Base-by-base conservation (phyloP, 768 basidiomycete genomes). In the Galerina marginata region DNA sequence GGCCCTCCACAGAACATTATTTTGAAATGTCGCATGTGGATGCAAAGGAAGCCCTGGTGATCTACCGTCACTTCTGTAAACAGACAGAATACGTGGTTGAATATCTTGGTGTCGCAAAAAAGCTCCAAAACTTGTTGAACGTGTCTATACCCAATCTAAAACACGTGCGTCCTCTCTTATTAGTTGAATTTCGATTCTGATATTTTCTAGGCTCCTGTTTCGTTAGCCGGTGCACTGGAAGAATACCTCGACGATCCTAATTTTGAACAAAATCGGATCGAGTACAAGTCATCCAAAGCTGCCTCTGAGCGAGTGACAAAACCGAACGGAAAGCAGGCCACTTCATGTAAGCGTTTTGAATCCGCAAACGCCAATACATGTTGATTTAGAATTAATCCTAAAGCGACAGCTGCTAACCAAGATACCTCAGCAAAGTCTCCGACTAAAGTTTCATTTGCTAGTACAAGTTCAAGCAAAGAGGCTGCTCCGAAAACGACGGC, bases 21-120 rank as follows among this genome's bases (percentile, higher is more conserved):
- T 98, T 99, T 69, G 96, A 97, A 72, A 99, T 99, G 97, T 93
- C 95, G 0, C 91, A 92, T 63, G 75, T 88, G n/a, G 96, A 99
- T 70, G 97, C 96, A 0, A 77, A 84, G 39, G 87, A 91, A 36
- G 92, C 96, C 2, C 84, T 99, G 25, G 74, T 77, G 15, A 88
- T 99, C 61, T 99, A 99, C 79, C 92, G 94, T 56, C 86, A 90
- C 61, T 99, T 99, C 75, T 98, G 96, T 76, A 87, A 85, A 51
- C 94, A 99, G 73, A 95, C 96, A 0, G 95, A 98, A 68, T 81
- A 80, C 39, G 96, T 98, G 4, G 93, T 96, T 3, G 96, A 97
- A 69, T 99, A 89, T 68, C 84, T 99, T 14, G 89, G 88, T 11
- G 89, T 97, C 12, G 96, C 96, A 15, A 91, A 87, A 78, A 96